Evolutionary conservation across 805 yeast genomes (phyloP), one percentile per base, ranked within the genome.

Genomic region (Metschnikowia vanudenii): DNA sequence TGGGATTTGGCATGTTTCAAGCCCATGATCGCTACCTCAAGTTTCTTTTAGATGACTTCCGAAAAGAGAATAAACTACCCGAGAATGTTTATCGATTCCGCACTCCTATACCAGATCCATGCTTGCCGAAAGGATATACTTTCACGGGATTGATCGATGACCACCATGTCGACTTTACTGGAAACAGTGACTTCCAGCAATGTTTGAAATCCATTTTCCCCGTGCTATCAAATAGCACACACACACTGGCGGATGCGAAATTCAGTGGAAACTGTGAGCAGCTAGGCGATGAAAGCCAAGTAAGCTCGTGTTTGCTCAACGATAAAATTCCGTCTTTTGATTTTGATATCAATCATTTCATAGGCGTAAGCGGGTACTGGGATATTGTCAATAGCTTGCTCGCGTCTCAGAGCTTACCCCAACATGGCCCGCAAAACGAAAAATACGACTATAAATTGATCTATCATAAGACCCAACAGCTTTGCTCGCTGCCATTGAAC

Each of bases 331-430:
- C 87, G 0, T 66, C 77, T 7, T 76, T 82, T 62, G 81, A 78
- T 52, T 80, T 82, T 55, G 76, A 77, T 39, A 65, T 76, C 29
- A 75, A 79, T 51, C 76, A 75, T 47, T 82, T 83, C 47, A 67
- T 80, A 34, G 88, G 87, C 0, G 84, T 83, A 8, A 80, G 85
- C 49, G 87, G 85, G 4, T 81, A 81, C 58, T 81, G 85, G 82
- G 82, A 82, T 54, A 76, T 82, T 4, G 67, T 82, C 33, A 72
- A 74, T n/a, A 68, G 71, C 40, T 63, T 80, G 32, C 57, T 78
- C 31, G 62, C 68, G 10, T 65, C 53, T 7, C 46, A 36, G 38
- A 34, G 18, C 11, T 24, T 49, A n/a, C 49, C 48, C 1, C 16
- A 31, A 18, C 59, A 59, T 12, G 64, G 68, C n/a, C 28, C 46